A percentile compares a stretch with the other conserved stretches of the same genome.
phyloP scores from a whole-genome alignment of 2,329 filamentous ascomycete species.

The Cercospora canescens region DNA sequence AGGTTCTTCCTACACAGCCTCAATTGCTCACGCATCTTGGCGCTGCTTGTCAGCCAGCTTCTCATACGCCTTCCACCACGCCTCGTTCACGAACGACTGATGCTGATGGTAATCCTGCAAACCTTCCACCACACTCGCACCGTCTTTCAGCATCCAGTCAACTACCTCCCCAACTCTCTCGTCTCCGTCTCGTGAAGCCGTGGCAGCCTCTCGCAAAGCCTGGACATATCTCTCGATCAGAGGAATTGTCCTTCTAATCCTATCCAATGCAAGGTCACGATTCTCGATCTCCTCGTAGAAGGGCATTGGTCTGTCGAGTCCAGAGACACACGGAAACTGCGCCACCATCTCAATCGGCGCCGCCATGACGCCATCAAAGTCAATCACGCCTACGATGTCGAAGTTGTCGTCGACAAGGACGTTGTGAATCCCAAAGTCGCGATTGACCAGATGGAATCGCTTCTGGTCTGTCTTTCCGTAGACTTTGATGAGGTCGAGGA shows the following conservation, averaged over 20 bases:
- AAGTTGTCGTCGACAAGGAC: slow-evolving; percentile 15
- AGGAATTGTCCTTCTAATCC: neutral
- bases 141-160: neutral
- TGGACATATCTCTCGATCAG: neutral
- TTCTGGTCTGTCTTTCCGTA: neutral
- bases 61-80: neutral
- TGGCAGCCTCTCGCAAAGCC: neutral
- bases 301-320: neutral
- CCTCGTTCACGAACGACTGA: neutral
- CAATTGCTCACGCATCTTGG: neutral
- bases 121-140: neutral
- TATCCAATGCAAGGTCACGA: neutral
- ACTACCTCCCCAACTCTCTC: neutral
- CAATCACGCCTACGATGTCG: slow-evolving; percentile 15
- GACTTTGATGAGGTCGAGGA: neutral
- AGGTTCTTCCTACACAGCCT: no score
- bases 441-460: slow-evolving; percentile 1
- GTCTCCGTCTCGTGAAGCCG: neutral
- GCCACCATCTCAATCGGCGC: slow-evolving; percentile 7
- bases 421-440: slow-evolving; percentile 13
- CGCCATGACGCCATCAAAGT: slow-evolving; percentile 8
- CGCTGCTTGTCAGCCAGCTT: neutral
- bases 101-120: neutral
- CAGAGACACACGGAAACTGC: neutral
- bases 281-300: neutral